A percentile compares a stretch with the other conserved stretches of the same genome.
Evolutionary conservation across 2,329 filamentous ascomycete genomes (phyloP).

Genomic region (Sporothrix dimorphospora): DNA sequence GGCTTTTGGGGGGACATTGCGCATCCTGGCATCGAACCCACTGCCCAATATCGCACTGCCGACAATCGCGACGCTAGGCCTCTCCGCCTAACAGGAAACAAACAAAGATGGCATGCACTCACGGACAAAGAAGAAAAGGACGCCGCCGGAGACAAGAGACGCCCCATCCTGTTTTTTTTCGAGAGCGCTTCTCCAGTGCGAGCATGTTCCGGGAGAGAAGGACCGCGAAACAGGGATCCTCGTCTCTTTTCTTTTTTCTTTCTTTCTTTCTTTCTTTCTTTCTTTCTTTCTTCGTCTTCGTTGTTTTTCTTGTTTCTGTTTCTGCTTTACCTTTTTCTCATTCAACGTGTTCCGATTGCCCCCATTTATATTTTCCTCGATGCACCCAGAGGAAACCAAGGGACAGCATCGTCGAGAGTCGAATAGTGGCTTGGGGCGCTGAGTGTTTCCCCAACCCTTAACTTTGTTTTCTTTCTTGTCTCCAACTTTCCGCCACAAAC

Average conservation of each 20-base stretch:
- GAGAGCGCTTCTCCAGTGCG: background rate
- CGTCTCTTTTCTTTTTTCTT: background rate
- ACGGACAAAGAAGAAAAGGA: conserved; percentile 15
- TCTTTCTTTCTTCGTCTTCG: background rate
- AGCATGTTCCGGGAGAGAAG: conserved; percentile 3
- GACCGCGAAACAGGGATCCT: background rate
- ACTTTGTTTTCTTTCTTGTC: conserved; percentile 1
- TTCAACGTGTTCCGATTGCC: background rate
- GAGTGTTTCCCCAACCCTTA: conserved; percentile 11
- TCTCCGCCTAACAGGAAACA: conserved; percentile 6
- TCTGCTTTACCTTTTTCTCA: background rate
- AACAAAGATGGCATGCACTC: conserved; percentile 18
- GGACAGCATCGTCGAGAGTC: background rate
- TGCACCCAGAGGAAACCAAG: background rate
- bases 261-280: background rate
- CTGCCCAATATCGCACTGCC: conserved; percentile 14
- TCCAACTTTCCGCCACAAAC: conserved; percentile 9
- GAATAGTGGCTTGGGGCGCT: background rate
- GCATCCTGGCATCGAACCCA: conserved; percentile 10
- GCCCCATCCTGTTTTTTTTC: background rate
- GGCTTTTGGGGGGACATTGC: background rate
- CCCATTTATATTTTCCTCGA: background rate
- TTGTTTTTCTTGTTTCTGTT: background rate
- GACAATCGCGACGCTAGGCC: conserved; percentile 16
- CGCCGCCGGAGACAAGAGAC: conserved; percentile 3